Conservation (phyloP, 2,329 filamentous ascomycete genomes). For the Penicillium sp. region DNA sequence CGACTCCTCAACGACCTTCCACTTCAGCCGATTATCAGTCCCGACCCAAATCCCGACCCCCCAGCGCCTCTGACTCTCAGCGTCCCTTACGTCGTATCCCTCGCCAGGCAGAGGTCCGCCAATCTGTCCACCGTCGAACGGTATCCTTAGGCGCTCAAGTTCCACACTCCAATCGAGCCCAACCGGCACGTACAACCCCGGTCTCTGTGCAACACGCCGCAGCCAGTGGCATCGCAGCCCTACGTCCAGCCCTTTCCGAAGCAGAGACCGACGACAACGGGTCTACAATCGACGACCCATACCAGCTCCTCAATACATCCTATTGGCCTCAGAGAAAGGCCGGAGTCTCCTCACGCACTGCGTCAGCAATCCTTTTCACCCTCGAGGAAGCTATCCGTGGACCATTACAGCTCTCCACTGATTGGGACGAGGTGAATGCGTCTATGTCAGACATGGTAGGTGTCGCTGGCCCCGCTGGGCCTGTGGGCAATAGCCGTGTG, state of each 20-base stretch:
- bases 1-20: slow-evolving; percentile 39
- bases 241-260: slow-evolving; percentile 35
- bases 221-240: slow-evolving; percentile 19
- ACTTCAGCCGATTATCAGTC: slow-evolving; percentile 41
- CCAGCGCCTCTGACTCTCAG: slow-evolving; percentile 53
- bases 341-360: slow-evolving; percentile 77
- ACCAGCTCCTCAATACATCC: slow-evolving; percentile 40
- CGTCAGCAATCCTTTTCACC: slow-evolving; percentile 85
- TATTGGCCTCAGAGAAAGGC: slow-evolving; percentile 52
- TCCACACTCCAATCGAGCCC: slow-evolving; percentile 27
- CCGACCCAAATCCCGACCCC: slow-evolving; percentile 48
- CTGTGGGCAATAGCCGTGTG: slow-evolving; percentile 53
- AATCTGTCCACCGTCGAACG: slow-evolving; percentile 41
- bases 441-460: slow-evolving; percentile 83
- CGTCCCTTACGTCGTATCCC: slow-evolving; percentile 54
- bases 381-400: slow-evolving; percentile 86
- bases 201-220: slow-evolving; percentile 26
- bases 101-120: slow-evolving; percentile 49
- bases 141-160: slow-evolving; percentile 46
- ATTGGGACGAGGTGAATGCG: slow-evolving; percentile 82
- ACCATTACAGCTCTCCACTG: slow-evolving; percentile 78
- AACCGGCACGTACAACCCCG: slow-evolving; percentile 27
- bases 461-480: slow-evolving; percentile 47
- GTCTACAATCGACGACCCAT: slow-evolving; percentile 33
- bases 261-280: slow-evolving; percentile 33